These are phyloP conservation scores for Alternaria gaisen DNA, from an alignment of 2,329 filamentous ascomycete species.

Conservation along the genomic window DNA sequence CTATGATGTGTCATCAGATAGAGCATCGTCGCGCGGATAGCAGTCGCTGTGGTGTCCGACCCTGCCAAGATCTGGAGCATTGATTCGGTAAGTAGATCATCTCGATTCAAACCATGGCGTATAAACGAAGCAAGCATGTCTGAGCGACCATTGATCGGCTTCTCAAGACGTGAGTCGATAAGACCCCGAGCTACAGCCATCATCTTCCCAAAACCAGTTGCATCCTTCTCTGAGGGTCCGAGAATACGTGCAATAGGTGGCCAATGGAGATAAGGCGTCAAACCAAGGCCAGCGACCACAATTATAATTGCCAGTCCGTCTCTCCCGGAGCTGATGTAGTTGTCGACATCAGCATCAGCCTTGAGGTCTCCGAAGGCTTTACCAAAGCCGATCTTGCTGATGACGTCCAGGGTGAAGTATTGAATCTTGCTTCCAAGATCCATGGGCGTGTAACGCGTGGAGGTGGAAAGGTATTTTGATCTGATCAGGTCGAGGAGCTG, in stretches of 20 bases:
- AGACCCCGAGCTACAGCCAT: slow-evolving; percentile 28
- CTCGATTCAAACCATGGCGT: slow-evolving; percentile 52
- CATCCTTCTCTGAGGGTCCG: slow-evolving; percentile 45
- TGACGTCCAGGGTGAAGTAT: slow-evolving; percentile 64
- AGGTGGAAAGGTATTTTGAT: slow-evolving; percentile 50
- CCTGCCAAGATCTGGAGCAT: slow-evolving; percentile 62
- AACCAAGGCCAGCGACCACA: slow-evolving; percentile 17
- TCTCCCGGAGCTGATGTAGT: slow-evolving; percentile 55
- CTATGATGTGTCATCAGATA: slow-evolving; percentile 60
- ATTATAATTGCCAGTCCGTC: slow-evolving; percentile 26
- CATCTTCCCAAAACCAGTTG: slow-evolving; percentile 34
- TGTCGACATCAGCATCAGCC: slow-evolving; percentile 58
- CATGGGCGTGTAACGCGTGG: slow-evolving; percentile 35
- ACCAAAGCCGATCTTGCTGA: slow-evolving; percentile 62
- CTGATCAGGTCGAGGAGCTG: slow-evolving; percentile 59
- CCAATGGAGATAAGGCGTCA: slow-evolving; percentile 26
- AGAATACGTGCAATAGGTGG: slow-evolving; percentile 30
- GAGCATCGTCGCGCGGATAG: slow-evolving; percentile 62
- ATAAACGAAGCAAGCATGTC: slow-evolving; percentile 65
- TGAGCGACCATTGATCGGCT: slow-evolving; percentile 54
- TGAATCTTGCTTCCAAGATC: slow-evolving; percentile 59
- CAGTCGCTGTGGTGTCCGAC: slow-evolving; percentile 66
- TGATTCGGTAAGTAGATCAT: slow-evolving; percentile 52
- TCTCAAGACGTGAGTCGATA: slow-evolving; percentile 30
- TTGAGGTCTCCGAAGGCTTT: slow-evolving; percentile 60